Percentiles rank a stretch among this genome's conserved stretches.
Evolutionary conservation across 257 asterid genomes (phyloP).

Genomic region (Capsicum pubescens): DNA sequence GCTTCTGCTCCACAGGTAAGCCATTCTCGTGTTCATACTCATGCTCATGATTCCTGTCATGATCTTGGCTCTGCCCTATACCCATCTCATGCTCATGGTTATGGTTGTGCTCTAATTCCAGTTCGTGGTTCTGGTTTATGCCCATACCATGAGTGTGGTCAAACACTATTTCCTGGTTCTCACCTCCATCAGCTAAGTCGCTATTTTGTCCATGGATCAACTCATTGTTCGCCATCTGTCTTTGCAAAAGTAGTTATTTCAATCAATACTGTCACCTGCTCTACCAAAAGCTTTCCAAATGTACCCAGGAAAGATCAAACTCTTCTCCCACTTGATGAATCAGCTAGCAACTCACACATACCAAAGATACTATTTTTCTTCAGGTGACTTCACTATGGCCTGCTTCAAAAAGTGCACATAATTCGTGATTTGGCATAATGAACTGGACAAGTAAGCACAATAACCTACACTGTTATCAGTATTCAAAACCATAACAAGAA

Average conservation of each 20-base stretch:
- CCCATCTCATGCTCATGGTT: constrained; percentile 38
- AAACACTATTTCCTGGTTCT: constrained; percentile 56
- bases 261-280: constrained; percentile 28
- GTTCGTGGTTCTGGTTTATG: constrained; percentile 55
- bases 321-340: constrained; percentile 4
- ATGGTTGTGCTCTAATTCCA: constrained; percentile 53
- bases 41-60: constrained; percentile 48
- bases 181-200: constrained; percentile 48
- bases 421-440: neutral
- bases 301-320: constrained; percentile 25
- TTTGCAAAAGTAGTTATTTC: constrained; percentile 32
- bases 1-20: constrained; percentile 62
- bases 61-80: constrained; percentile 52
- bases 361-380: neutral
- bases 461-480: neutral
- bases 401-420: constrained; percentile 25
- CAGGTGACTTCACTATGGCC: constrained; percentile 14
- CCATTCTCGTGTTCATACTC: constrained; percentile 62
- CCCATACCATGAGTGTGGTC: constrained; percentile 56
- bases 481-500: neutral
- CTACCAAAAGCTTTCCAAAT: neutral
- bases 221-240: constrained; percentile 65
- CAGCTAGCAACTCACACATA: neutral
- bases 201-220: constrained; percentile 58
- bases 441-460: constrained; percentile 7